Base-by-base conservation (phyloP, 2,329 filamentous ascomycete species). In the Talaromyces sp. region DNA sequence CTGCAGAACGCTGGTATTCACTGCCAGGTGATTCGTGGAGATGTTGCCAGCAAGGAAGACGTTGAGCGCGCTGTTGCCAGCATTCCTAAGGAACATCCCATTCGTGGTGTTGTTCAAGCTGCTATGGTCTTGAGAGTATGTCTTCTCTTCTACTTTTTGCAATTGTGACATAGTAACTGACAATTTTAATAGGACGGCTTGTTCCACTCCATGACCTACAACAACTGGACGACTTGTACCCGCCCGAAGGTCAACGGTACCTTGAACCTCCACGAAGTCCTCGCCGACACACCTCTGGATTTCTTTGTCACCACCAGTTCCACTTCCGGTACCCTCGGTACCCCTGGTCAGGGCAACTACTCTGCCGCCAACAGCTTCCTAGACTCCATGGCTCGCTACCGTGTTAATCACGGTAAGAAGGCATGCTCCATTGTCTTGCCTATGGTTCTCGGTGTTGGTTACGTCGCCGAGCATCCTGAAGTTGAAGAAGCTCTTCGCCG, bases 261-360 rank as follows among this genome's bases (percentile, higher is more conserved):
- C 11, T 52, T 44, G 55, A 63, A 58, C 35, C 55, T 63, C 16
- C 61, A 63, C 35, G 18, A 63, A 23, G 55, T 35, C 14, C n/a
- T 54, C 21, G 16, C 23, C 46, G n/a, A 58, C 18, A 40, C 33
- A n/a, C 14, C 28, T 44, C 57, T 73, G 5, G 76, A 78, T 62
- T 80, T 79, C 64, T 79, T 80, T 66, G 60, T 79, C 57, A 70
- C 76, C 63, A 67, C 78, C 9, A 76, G 74, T 0, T 79, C 77
- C 3, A 67, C 74, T 3, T 74, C 75, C 57, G 75, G 76, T 2
- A 66, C 81, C 6, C 68, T 81, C 2, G 81, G 81, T 4, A 81
- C 81, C 52, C 66, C 75, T 1, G 77, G 77, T 3, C 72, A 83
- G 62, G 73, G 79, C 12, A 79, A 75, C 58, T 80, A 80, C 63